Percentiles rank a stretch among this genome's conserved stretches.
Conservation (phyloP, 768 basidiomycete genomes). For the Russula foetens region DNA sequence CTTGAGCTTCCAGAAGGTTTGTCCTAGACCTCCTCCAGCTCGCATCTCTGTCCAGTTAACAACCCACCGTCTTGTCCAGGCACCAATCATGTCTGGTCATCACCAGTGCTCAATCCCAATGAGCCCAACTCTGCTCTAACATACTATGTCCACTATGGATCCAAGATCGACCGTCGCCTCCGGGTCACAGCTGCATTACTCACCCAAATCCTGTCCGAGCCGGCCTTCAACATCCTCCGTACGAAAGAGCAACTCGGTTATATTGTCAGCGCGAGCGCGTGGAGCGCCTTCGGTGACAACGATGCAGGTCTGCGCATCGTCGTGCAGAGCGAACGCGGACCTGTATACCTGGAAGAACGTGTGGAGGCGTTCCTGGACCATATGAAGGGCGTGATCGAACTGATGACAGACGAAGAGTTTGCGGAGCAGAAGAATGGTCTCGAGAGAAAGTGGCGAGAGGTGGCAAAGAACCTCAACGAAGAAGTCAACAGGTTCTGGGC, state of each 20-base stretch:
- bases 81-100: constrained; percentile 58
- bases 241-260: constrained; percentile 97
- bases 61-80: constrained; percentile 33
- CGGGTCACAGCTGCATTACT: constrained; percentile 68
- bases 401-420: constrained; percentile 68
- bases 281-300: constrained; percentile 53
- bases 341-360: constrained; percentile 75
- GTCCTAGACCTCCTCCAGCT: constrained; percentile 13
- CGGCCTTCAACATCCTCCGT: constrained; percentile 82
- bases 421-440: constrained; percentile 68
- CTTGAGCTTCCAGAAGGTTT: constrained; percentile 67
- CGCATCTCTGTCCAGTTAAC: neutral
- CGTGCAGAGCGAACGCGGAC: constrained; percentile 80
- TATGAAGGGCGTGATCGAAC: constrained; percentile 59
- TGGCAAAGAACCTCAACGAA: constrained; percentile 79
- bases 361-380: constrained; percentile 81
- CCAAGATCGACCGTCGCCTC: constrained; percentile 48
- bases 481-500: constrained; percentile 64
- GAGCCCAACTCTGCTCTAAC: constrained; percentile 83
- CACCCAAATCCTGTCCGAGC: constrained; percentile 81
- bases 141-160: constrained; percentile 79
- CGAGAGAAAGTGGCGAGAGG: constrained; percentile 76
- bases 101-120: constrained; percentile 68
- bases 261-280: constrained; percentile 59
- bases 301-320: constrained; percentile 74